Conservation (phyloP, 2,329 filamentous ascomycete genomes). For the Blumeria hordei region DNA sequence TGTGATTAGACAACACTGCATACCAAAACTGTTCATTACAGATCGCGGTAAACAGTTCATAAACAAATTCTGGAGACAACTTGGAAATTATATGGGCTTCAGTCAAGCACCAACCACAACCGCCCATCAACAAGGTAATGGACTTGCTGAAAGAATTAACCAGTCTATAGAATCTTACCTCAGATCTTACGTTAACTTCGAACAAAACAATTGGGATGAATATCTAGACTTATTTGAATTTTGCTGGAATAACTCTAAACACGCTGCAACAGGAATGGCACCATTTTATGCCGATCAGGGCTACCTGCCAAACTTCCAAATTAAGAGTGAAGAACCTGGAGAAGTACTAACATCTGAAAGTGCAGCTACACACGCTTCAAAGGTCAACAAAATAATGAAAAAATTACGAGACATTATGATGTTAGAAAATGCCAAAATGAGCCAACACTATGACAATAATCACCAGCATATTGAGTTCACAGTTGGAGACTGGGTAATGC, state of each 20-base stretch:
- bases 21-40: constrained; percentile 1
- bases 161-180: constrained; percentile 3
- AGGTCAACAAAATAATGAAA: neutral
- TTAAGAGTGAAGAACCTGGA: neutral
- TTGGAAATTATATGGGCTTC: neutral
- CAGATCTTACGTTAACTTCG: constrained; percentile 2
- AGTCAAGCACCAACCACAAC: neutral
- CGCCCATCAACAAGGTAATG: neutral
- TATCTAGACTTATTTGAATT: neutral
- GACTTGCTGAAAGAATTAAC: constrained; percentile 1
- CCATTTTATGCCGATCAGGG: constrained; percentile 1
- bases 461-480: neutral
- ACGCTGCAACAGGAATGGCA: neutral
- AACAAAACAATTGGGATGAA: constrained; percentile 4
- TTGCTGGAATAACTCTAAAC: neutral
- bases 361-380: neutral
- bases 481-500: neutral
- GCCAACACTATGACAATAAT: neutral
- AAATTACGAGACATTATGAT: neutral
- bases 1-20: neutral
- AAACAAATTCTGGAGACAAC: neutral
- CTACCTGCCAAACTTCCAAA: neutral
- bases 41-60: neutral
- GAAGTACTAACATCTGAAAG: neutral
- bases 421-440: neutral